Conservation (phyloP, 2,329 filamentous ascomycete species). For the Rhynchosporium secalis region DNA sequence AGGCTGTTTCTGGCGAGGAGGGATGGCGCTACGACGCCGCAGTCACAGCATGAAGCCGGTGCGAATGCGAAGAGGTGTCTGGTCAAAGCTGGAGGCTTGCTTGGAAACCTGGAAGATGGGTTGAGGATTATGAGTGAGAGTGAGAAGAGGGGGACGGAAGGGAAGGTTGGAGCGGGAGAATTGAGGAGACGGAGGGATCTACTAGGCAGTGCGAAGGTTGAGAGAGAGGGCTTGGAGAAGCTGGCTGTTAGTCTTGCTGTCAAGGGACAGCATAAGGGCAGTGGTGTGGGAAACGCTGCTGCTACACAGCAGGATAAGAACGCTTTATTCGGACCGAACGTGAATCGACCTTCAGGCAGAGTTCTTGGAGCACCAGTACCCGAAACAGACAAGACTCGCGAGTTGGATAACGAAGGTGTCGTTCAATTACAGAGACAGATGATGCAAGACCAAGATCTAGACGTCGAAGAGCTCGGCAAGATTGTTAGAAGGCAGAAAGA, state of each 20-base stretch:
- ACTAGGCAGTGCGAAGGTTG: constrained; percentile 66
- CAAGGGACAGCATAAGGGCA: constrained; percentile 42
- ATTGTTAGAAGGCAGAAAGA: constrained; percentile 73
- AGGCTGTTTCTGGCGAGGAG: constrained; percentile 64
- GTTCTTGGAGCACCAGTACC: constrained; percentile 71
- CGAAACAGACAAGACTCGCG: constrained; percentile 75
- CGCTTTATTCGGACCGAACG: constrained; percentile 47
- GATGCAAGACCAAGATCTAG: constrained; percentile 73
- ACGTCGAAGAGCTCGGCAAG: constrained; percentile 66
- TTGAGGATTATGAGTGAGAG: constrained; percentile 57
- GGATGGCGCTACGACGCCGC: constrained; percentile 58
- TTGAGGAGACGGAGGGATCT: constrained; percentile 70
- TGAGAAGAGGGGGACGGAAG: constrained; percentile 37
- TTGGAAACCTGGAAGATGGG: constrained; percentile 66
- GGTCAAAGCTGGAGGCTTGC: constrained; percentile 64
- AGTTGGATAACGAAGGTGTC: constrained; percentile 74
- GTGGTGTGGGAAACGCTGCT: constrained; percentile 23
- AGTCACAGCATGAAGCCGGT: constrained; percentile 62
- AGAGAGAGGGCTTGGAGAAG: constrained; percentile 74
- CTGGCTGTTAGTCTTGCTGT: constrained; percentile 61
- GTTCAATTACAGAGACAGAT: constrained; percentile 72
- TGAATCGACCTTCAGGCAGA: constrained; percentile 51
- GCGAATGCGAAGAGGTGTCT: constrained; percentile 74
- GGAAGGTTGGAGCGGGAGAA: constrained; percentile 69
- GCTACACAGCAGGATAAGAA: constrained; percentile 45